A percentile compares a stretch with the other conserved stretches of the same genome.
Evolutionary conservation across 495 filamentous ascomycete species (phyloP).

Genomic region (Hapsidospora chrysogenum): DNA sequence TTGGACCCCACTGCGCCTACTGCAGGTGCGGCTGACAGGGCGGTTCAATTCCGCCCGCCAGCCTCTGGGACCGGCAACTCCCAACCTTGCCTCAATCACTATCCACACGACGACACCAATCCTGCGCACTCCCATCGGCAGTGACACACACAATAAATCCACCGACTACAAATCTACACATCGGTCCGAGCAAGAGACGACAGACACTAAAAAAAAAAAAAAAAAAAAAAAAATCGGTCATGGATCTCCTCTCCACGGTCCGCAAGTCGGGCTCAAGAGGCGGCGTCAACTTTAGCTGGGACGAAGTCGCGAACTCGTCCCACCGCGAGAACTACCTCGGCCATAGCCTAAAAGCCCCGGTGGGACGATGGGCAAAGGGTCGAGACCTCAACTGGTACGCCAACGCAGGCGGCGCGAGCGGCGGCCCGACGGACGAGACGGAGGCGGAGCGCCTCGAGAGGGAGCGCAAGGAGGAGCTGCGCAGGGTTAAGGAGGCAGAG

Average conservation of each 20-base stretch:
- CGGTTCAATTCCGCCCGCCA: no score
- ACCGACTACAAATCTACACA: no score
- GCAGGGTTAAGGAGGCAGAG: slow-evolving; percentile 77
- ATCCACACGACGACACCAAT: no score
- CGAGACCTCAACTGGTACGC: slow-evolving; percentile 82
- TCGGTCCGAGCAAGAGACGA: no score
- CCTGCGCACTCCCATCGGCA: no score
- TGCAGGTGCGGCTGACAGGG: no score
- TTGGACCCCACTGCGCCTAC: no score
- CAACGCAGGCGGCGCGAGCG: slow-evolving; percentile 36
- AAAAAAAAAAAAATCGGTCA: no score
- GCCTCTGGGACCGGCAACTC: no score
- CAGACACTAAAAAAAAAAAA: no score
- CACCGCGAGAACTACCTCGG: slow-evolving; percentile 97
- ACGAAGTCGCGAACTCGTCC: slow-evolving; percentile 69
- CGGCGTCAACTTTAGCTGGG: slow-evolving; percentile 91
- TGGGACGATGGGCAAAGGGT: slow-evolving; percentile 91
- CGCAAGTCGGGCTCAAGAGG: slow-evolving; percentile 90
- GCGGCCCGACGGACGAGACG: slow-evolving; percentile 30
- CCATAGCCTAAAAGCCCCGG: slow-evolving; percentile 87
- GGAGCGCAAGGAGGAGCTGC: slow-evolving; percentile 63
- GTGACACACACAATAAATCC: no score
- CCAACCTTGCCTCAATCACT: no score
- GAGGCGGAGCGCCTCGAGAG: slow-evolving; percentile 43
- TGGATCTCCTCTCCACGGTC: slow-evolving; percentile 89